phyloP scores from a whole-genome alignment of 768 basidiomycete genomes.

The Neoboletus magnificus region DNA sequence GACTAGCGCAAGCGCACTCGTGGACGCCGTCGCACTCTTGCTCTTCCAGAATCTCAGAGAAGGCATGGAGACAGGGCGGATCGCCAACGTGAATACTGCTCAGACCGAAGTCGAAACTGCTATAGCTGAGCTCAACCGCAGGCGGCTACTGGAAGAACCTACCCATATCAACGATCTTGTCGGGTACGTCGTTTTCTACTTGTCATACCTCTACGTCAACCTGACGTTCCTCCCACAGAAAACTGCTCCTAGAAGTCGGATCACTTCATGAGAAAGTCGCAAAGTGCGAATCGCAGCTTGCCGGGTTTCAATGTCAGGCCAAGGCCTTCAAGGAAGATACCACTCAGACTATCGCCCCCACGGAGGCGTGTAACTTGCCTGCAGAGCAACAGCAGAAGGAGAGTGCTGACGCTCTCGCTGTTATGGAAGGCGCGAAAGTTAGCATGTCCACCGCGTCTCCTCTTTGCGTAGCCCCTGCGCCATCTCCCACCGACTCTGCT shows the following conservation, averaged over 20 bases:
- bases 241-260: conserved; percentile 6
- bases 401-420: background rate
- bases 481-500: background rate
- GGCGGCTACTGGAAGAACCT: background rate
- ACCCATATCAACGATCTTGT: background rate
- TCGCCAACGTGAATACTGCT: conserved; percentile 1
- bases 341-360: background rate
- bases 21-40: conserved; percentile 1
- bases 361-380: conserved; percentile 2
- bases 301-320: background rate
- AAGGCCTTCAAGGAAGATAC: conserved; percentile 8
- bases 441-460: background rate
- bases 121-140: conserved; percentile 5
- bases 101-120: conserved; percentile 11
- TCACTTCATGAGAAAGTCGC: conserved; percentile 2
- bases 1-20: background rate
- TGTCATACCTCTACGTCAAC: background rate
- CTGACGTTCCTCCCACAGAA: conserved; percentile 5
- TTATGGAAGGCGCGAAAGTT: background rate
- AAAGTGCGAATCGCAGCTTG: conserved; percentile 9
- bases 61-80: conserved; percentile 9
- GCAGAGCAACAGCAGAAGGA: conserved; percentile 8
- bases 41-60: conserved; percentile 11
- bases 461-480: background rate
- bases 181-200: conserved; percentile 1